phyloP scores from a whole-genome alignment of 2,329 filamentous ascomycete genomes.

The Penicillium paneum region DNA sequence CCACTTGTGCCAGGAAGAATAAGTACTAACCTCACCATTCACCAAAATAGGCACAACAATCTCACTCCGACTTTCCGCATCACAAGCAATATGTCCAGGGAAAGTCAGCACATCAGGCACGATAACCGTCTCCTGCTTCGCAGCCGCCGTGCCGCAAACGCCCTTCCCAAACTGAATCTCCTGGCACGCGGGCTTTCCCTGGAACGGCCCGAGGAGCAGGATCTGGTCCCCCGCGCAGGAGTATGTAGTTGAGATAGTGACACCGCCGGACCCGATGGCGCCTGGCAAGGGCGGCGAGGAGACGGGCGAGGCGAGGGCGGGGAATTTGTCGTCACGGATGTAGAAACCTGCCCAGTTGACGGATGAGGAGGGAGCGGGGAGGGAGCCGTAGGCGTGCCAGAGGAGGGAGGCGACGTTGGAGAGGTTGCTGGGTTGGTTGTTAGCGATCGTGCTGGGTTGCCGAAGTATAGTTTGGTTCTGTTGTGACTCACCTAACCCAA shows the following conservation, averaged over 20 bases:
- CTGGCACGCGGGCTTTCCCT: slow-evolving; percentile 50
- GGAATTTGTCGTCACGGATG: slow-evolving; percentile 44
- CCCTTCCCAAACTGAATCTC: slow-evolving; percentile 46
- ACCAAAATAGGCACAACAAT: slow-evolving; percentile 49
- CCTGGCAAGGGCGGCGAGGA: slow-evolving; percentile 22
- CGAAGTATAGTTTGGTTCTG: background rate
- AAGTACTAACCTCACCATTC: slow-evolving; percentile 37
- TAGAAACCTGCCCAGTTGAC: slow-evolving; percentile 53
- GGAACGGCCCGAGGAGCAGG: slow-evolving; percentile 48
- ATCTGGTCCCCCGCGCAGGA: slow-evolving; percentile 22
- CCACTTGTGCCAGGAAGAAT: background rate
- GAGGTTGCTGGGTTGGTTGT: slow-evolving; percentile 37
- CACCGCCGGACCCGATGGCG: slow-evolving; percentile 3
- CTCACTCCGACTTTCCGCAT: slow-evolving; percentile 49
- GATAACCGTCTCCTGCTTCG: slow-evolving; percentile 38
- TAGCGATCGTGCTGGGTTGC: background rate
- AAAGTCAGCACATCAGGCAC: slow-evolving; percentile 46
- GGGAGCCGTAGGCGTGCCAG: slow-evolving; percentile 47
- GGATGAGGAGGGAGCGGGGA: slow-evolving; percentile 42
- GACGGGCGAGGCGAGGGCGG: slow-evolving; percentile 23
- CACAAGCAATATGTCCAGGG: slow-evolving; percentile 51
- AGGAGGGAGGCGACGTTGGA: slow-evolving; percentile 49
- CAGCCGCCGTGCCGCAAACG: slow-evolving; percentile 47
- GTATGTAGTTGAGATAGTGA: slow-evolving; percentile 25
- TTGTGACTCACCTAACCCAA: slow-evolving; percentile 41